A percentile compares a stretch with the other conserved stretches of the same genome.
phyloP scores from a whole-genome alignment of 148 eudicot genomes.

The Vaccinium corymbosum region DNA sequence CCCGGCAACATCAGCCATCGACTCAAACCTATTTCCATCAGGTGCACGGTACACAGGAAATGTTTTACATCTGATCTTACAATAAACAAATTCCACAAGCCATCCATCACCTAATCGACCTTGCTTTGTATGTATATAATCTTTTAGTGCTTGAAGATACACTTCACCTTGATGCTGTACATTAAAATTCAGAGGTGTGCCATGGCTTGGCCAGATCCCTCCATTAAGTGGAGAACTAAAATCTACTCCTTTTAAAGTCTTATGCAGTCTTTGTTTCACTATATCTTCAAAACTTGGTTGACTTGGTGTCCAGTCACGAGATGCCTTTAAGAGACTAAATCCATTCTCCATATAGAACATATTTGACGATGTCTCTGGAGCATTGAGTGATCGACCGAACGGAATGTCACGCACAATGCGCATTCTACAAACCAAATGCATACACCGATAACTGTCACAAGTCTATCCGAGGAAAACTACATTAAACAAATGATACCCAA shows the following conservation, averaged over 20 bases:
- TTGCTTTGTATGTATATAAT: constrained; percentile 31
- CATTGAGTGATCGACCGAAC: constrained; percentile 11
- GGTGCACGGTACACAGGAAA: constrained; percentile 44
- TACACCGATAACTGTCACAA: not conserved
- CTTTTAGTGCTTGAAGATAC: constrained; percentile 42
- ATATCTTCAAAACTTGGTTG: constrained; percentile 18
- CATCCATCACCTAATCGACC: constrained; percentile 45
- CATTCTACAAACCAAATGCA: constrained; percentile 27
- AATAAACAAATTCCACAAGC: constrained; percentile 47
- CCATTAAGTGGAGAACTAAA: constrained; percentile 1
- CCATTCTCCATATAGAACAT: constrained; percentile 22
- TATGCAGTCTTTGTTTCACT: constrained; percentile 14
- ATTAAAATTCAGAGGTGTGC: constrained; percentile 17
- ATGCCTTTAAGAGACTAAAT: constrained; percentile 18
- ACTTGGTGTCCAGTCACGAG: constrained; percentile 16
- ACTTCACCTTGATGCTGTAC: constrained; percentile 26
- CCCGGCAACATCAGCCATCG: constrained; percentile 43
- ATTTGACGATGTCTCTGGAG: constrained; percentile 20
- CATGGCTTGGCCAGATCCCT: constrained; percentile 20
- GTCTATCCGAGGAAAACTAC: not conserved
- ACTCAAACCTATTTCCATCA: constrained; percentile 48
- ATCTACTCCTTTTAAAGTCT: constrained; percentile 11
- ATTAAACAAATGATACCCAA: not conserved
- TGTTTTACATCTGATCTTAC: constrained; percentile 33
- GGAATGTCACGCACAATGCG: not conserved